phyloP scores from a whole-genome alignment of 768 basidiomycete species.

The Podaxis rugospora region DNA sequence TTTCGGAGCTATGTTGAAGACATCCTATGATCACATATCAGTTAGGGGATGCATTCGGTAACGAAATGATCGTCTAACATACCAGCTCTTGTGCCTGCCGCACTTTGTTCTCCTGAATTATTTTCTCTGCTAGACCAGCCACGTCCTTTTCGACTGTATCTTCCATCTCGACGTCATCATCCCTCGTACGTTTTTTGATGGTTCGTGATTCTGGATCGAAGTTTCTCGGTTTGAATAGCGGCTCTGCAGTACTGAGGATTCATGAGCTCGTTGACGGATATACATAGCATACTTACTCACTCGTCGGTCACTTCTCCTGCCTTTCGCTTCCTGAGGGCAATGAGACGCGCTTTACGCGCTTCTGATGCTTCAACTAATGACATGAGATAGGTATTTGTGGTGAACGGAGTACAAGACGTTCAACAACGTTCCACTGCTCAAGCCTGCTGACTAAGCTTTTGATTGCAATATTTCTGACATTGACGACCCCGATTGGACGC shows the following conservation, averaged over 20 bases:
- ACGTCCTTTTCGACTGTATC: constrained; percentile 90
- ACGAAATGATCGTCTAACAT: constrained; percentile 20
- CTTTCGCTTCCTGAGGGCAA: constrained; percentile 73
- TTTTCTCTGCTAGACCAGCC: constrained; percentile 76
- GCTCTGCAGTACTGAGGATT: constrained; percentile 28
- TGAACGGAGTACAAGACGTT: neutral
- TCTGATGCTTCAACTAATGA: constrained; percentile 76
- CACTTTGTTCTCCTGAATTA: constrained; percentile 84
- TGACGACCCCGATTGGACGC: neutral
- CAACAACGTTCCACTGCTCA: neutral
- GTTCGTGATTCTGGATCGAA: constrained; percentile 89
- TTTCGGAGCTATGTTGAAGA: constrained; percentile 97
- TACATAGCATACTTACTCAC: constrained; percentile 30
- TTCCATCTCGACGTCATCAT: constrained; percentile 51
- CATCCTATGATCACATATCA: constrained; percentile 48
- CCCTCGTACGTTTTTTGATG: constrained; percentile 56
- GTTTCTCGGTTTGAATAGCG: constrained; percentile 68
- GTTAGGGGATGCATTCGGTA: neutral
- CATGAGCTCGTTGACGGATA: neutral
- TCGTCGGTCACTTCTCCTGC: constrained; percentile 44
- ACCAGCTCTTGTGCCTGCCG: constrained; percentile 86
- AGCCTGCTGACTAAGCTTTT: constrained; percentile 7
- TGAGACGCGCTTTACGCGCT: constrained; percentile 73
- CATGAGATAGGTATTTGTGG: constrained; percentile 20
- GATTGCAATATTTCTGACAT: constrained; percentile 3